Evolutionary conservation across 108 stramenopile genomes (phyloP).

Genomic region (Skeletonema marinoi): DNA sequence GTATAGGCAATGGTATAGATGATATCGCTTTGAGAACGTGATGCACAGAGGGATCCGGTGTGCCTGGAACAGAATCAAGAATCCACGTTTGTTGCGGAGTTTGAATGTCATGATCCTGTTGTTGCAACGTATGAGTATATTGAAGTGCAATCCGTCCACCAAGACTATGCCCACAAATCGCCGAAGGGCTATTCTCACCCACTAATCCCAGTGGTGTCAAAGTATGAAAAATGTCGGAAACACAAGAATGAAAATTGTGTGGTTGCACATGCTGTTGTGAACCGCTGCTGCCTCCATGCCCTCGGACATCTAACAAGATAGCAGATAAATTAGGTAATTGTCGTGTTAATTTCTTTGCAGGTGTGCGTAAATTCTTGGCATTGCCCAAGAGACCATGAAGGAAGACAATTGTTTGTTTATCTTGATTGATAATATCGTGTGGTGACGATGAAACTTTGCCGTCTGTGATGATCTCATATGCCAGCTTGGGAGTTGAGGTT

Average conservation of each 20-base stretch:
- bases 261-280: slow-evolving; percentile 10
- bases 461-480: slow-evolving; percentile 41
- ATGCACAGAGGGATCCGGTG: slow-evolving; percentile 64
- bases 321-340: slow-evolving; percentile 42
- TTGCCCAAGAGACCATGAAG: slow-evolving; percentile 85
- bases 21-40: slow-evolving; percentile 61
- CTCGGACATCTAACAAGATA: slow-evolving; percentile 72
- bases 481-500: slow-evolving; percentile 13
- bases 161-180: slow-evolving; percentile 82
- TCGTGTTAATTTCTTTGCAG: slow-evolving; percentile 60
- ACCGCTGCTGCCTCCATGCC: slow-evolving; percentile 59
- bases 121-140: slow-evolving; percentile 45
- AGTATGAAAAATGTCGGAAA: slow-evolving; percentile 59
- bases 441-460: slow-evolving; percentile 14
- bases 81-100: slow-evolving; percentile 62
- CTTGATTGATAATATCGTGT: not conserved
- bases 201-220: slow-evolving; percentile 27
- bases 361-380: slow-evolving; percentile 72
- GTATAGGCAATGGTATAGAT: slow-evolving; percentile 33
- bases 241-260: slow-evolving; percentile 46
- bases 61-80: slow-evolving; percentile 82
- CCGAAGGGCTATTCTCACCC: slow-evolving; percentile 14
- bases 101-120: slow-evolving; percentile 1
- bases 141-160: slow-evolving; percentile 83
- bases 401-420: slow-evolving; percentile 58